Evolutionary conservation across 2,329 filamentous ascomycete species (phyloP), one percentile per base, ranked within the genome.

Genomic region (Exophiala mesophila): DNA sequence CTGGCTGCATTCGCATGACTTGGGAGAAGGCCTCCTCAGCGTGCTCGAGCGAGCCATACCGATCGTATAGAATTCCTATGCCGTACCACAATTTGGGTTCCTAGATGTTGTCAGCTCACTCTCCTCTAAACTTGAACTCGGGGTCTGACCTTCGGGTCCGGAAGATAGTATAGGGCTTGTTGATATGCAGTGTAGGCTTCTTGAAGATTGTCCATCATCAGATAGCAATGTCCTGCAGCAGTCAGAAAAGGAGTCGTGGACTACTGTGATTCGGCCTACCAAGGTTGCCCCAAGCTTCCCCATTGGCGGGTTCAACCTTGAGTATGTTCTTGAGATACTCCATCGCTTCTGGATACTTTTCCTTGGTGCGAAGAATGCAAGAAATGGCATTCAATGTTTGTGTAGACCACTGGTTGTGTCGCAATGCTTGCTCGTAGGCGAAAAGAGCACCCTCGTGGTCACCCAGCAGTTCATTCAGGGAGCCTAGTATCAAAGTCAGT

Each of bases 1-100:
- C 83, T 3, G 90, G 92, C 58, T 95, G 85, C 83, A 98, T 97
- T 55, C 88, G 84, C 92, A 98, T 97, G 50, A 98, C 92, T 61
- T 97, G 88, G 2, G 90, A 96, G 62, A 97, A 97, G 4, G 92
- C 92, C 63, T 97, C 92, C 64, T 97, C 92, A 54, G 92, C 92
- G 63, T 97, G 94, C 58, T 98, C 92, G 34, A 96, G 77, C 19
- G 88, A 96, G 5, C 92, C 92, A 60, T 97, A 98, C 39, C 92
- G 77, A 63, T 98, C 92, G 56, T 98, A 98, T 1, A 98, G 71
- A 33, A 98, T 98, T 28, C 92, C 92, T 32, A 98, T 98, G 26
- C 92, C 92, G 59, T 98, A 98, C 92, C 92, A 98, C 8, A 98
- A 75, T 68, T 95, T 95, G 3, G 92, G 92, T 59, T 98, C 92